Evolutionary conservation across 2,329 filamentous ascomycete species (phyloP), one percentile per base, ranked within the genome.

Genomic region (Leptographium lundbergii): DNA sequence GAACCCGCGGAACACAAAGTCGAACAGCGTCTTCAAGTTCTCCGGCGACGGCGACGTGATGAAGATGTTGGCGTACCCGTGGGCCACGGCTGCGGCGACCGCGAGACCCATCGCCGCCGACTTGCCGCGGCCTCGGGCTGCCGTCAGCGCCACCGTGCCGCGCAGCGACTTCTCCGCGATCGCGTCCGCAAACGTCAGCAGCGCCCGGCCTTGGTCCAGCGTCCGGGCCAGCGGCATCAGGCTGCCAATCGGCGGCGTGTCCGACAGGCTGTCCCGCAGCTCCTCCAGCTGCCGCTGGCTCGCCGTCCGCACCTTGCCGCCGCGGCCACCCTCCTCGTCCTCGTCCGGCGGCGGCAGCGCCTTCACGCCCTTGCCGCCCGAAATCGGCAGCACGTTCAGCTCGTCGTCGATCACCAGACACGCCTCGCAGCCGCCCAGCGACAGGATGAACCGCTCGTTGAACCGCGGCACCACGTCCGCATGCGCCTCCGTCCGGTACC

Each of bases 11-110:
- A 99, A 96, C 22, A 99, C 83, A 67, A 99, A 99, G 68, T 99
- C 91, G 69, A 99, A 99, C 9, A 99, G 78, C 0, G 94, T 99
- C 76, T 97, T 99, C 79, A 99, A 79, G 74, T 99, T 99, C 74
- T 99, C 95, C 0, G 94, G 94, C 62, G 90, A 96, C 0, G 92
- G 92, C 1, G 92, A 97, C 1, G 94, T 99, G 69, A 99, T 96
- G 74, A 99, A 99, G 67, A 99, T 96, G 72, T 99, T 99, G 77
- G 91, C 96, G 74, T 99, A 99, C 29, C 94, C 94, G 69, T 97
- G 89, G 1, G 94, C 92, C 52, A 99, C 82, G 1, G 95, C 95
- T 3, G 94, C 91, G 4, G 94, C 94, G 51, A 99, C 88, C 3
- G 94, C 91, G 57, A 99, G 86, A 73, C 94, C 94, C 67, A 99